A percentile compares a stretch with the other conserved stretches of the same genome.
phyloP scores from a whole-genome alignment of 371 early-diverging fungal species.

The Rhizopus sp. region DNA sequence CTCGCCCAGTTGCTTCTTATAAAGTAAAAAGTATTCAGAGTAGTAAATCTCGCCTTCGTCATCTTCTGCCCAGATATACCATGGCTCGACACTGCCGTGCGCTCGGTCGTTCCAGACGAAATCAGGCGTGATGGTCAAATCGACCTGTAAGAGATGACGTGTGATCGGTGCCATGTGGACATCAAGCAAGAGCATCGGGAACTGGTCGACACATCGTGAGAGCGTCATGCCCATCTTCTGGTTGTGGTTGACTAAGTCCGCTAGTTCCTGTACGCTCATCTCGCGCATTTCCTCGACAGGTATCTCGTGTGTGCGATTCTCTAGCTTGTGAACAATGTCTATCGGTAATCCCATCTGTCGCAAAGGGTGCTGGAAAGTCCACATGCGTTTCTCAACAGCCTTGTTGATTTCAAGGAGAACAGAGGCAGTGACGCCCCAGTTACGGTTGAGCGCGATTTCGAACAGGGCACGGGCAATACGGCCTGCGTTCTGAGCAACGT shows the following conservation, averaged over 20 bases:
- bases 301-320: conserved; percentile 56
- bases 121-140: conserved; percentile 76
- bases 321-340: conserved; percentile 79
- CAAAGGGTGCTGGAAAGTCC: conserved; percentile 95
- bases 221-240: conserved; percentile 77
- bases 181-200: conserved; percentile 82
- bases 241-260: conserved; percentile 77
- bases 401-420: conserved; percentile 85
- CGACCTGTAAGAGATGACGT: conserved; percentile 83
- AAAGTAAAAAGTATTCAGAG: conserved; percentile 56
- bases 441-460: conserved; percentile 89
- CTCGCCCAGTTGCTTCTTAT: conserved; percentile 53
- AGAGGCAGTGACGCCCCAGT: conserved; percentile 86
- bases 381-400: conserved; percentile 89
- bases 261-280: conserved; percentile 84
- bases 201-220: conserved; percentile 74
- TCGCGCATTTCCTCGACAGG: conserved; percentile 81
- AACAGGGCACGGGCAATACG: conserved; percentile 95
- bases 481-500: conserved; percentile 91
- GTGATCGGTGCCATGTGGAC: conserved; percentile 90
- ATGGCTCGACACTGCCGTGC: conserved; percentile 88
- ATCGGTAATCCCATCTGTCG: conserved; percentile 80
- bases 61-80: conserved; percentile 96
- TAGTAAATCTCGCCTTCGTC: conserved; percentile 60
- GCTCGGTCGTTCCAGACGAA: conserved; percentile 92